phyloP scores from a whole-genome alignment of 495 filamentous ascomycete genomes.

The Tuber indicum region DNA sequence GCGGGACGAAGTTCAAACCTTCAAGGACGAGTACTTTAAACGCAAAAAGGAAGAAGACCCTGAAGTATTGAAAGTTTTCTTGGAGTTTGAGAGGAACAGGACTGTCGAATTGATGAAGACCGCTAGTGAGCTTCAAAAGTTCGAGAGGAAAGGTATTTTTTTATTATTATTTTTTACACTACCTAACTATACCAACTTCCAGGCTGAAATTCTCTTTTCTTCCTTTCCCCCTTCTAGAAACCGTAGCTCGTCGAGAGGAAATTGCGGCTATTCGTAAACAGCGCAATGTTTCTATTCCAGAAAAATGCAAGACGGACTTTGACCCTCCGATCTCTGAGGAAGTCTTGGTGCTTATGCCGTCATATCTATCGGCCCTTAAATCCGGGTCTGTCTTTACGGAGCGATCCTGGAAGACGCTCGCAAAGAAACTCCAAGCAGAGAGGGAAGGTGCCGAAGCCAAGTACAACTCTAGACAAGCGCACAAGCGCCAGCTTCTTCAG shows the following conservation, averaged over 20 bases:
- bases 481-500: conserved; percentile 14
- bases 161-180: not conserved
- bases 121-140: conserved; percentile 29
- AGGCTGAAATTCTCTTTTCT: conserved; percentile 19
- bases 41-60: conserved; percentile 8
- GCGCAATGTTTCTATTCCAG: conserved; percentile 31
- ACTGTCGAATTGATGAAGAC: conserved; percentile 27
- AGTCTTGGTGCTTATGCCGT: conserved; percentile 31
- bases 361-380: conserved; percentile 29
- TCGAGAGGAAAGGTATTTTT: conserved; percentile 28
- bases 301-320: conserved; percentile 33
- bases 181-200: not conserved
- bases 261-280: conserved; percentile 29
- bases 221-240: conserved; percentile 17
- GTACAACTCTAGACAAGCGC: conserved; percentile 14
- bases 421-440: conserved; percentile 28
- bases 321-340: conserved; percentile 29
- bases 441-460: conserved; percentile 17
- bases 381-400: conserved; percentile 29
- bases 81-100: conserved; percentile 26
- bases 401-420: conserved; percentile 32
- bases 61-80: conserved; percentile 20
- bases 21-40: conserved; percentile 12
- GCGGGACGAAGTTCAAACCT: conserved; percentile 28
- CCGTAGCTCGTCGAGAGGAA: conserved; percentile 29